Conservation (phyloP, 1,139 yeast genomes). For the Lodderomyces oxycetoniae region DNA sequence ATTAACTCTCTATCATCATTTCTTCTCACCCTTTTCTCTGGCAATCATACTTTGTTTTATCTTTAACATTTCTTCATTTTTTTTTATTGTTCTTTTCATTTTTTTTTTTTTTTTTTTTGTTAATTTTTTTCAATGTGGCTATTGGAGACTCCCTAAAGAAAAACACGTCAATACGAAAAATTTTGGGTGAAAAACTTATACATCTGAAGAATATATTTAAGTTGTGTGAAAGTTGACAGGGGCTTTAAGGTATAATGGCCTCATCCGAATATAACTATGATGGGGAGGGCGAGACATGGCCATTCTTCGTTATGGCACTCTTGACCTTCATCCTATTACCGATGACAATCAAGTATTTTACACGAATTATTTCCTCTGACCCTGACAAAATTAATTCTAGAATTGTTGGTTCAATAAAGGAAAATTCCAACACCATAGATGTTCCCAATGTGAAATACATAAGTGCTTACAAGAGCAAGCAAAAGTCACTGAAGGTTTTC, state of each 20-base stretch:
- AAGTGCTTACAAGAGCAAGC: conserved; percentile 35
- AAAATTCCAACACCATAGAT: conserved; percentile 25
- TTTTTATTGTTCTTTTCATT: no score
- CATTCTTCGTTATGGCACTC: conserved; percentile 79
- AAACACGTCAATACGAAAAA: conserved; percentile 4
- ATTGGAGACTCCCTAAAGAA: no score
- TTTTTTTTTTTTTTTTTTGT: no score
- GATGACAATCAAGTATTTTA: conserved; percentile 48
- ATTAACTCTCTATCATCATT: not conserved
- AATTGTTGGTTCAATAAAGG: conserved; percentile 31
- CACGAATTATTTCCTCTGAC: conserved; percentile 22
- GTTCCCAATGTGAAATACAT: conserved; percentile 44
- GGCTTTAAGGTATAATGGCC: conserved; percentile 13
- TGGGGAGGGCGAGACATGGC: conserved; percentile 94
- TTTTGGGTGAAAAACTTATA: not conserved
- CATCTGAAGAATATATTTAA: not conserved
- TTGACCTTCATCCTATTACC: conserved; percentile 63
- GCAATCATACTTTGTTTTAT: no score
- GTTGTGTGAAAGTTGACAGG: not conserved
- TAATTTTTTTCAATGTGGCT: no score
- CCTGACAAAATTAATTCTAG: conserved; percentile 21
- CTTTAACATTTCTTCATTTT: no score
- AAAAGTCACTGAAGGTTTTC: conserved; percentile 36
- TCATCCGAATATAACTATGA: conserved; percentile 68
- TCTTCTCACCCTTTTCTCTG: no score